Base-by-base conservation (phyloP, 352 stramenopile genomes). In the Globisporangium solare region DNA sequence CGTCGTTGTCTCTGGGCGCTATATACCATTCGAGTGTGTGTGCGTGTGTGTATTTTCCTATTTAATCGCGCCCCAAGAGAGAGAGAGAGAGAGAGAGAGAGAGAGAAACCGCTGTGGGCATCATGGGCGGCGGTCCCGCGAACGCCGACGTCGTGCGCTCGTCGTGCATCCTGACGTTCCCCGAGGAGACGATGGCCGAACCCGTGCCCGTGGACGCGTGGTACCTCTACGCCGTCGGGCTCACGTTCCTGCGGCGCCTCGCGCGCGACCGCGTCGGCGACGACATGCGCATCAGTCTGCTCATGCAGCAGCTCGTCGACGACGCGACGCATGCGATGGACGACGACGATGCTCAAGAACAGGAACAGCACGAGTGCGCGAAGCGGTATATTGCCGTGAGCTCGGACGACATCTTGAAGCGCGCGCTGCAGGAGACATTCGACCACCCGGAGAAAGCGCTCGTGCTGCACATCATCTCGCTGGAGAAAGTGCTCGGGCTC, bases 111-210 rank as follows among this genome's bases (percentile, higher is more conserved):
- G 27, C 18, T 35, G 7, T 35, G 4, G 6, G 10, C 21, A 57
- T 7, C 4, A 93, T 93, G 83, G 83, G 83, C 43, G 83, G 83
- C 51, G 83, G 83, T 21, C 80, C 81, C 7, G 61, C 68, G 32
- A 85, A 57, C 58, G 71, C 73, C 27, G 83, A 93, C 58, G 79
- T 93, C 45, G 83, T 93, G 74, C 76, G 78, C 60, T 76, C 83
- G 57, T 90, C 80, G 49, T 93, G 83, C 64, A 73, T 93, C 47
- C 67, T 93, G 60, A 93, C 83, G 62, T 93, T 93, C 60, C 83
- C 83, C 0, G 81, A 88, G 58, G 75, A 80, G 48, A 68, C 75
- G 12, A 57, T 66, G 40, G 77, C 84, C 1, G 83, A 93, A 57
- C 83, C 83, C 15, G 76, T 93, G 48, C 80, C 83, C n/a, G 77